Conservation (phyloP, 2,329 filamentous ascomycete genomes). For the Hymenoscyphus infarciens region DNA sequence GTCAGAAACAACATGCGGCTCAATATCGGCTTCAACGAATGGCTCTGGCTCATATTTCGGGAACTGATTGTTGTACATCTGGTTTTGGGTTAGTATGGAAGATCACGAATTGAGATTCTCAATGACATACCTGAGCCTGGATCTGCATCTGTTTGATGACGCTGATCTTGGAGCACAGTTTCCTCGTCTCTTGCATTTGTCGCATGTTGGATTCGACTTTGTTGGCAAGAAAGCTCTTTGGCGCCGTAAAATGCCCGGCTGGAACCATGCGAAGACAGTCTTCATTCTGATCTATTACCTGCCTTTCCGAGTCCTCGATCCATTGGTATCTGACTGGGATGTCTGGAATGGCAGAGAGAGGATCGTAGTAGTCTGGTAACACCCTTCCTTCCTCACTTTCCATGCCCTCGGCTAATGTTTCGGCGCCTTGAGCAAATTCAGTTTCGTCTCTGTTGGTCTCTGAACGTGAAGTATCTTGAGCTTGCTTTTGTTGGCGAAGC, state of each 20-base stretch:
- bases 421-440: conserved; percentile 49
- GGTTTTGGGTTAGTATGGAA: conserved; percentile 18
- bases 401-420: conserved; percentile 92
- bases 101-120: background rate
- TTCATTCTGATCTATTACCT: conserved; percentile 83
- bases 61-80: conserved; percentile 98
- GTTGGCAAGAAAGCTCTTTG: conserved; percentile 67
- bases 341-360: conserved; percentile 80
- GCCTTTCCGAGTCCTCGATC: conserved; percentile 84
- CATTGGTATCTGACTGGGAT: conserved; percentile 75
- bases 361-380: conserved; percentile 92
- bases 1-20: conserved; percentile 85
- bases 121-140: conserved; percentile 73
- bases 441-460: conserved; percentile 46
- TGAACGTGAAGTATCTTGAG: conserved; percentile 46
- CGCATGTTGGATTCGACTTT: conserved; percentile 88
- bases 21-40: conserved; percentile 81
- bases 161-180: conserved; percentile 91
- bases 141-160: conserved; percentile 99
- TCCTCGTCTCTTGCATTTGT: conserved; percentile 95
- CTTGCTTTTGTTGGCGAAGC: conserved; percentile 72
- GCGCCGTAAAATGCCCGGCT: conserved; percentile 69
- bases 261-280: conserved; percentile 79
- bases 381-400: conserved; percentile 75
- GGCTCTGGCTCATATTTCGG: conserved; percentile 91